Evolutionary conservation across 768 basidiomycete species (phyloP).

Genomic region (Harrya chromipes): DNA sequence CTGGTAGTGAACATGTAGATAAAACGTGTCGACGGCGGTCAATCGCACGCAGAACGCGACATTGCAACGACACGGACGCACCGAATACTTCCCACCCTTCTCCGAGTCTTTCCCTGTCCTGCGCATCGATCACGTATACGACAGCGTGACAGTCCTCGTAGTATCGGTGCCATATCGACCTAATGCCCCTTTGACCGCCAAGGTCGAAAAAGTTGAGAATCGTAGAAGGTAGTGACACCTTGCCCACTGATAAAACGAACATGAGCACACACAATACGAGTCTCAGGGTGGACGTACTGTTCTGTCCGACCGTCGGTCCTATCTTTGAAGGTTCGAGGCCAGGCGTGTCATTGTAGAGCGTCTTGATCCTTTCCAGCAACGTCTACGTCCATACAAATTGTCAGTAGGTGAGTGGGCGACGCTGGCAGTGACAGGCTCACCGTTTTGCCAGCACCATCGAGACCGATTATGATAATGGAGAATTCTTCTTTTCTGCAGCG

Average conservation of each 20-base stretch:
- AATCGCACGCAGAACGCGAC: too few species aligned
- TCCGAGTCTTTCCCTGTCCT: conserved; percentile 81
- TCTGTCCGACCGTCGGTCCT: conserved; percentile 95
- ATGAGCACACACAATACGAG: not conserved
- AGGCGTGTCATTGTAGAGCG: conserved; percentile 80
- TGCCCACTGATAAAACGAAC: conserved; percentile 60
- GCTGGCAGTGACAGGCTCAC: conserved; percentile 36
- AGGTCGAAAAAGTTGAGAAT: conserved; percentile 97
- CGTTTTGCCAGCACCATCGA: conserved; percentile 92
- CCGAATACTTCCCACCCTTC: conserved; percentile 99
- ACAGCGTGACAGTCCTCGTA: conserved; percentile 98
- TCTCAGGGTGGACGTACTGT: conserved; percentile 61
- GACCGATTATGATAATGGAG: conserved; percentile 90
- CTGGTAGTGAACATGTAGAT: conserved; percentile 31
- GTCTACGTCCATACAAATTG: conserved; percentile 48
- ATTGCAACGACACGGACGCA: conserved; percentile 36
- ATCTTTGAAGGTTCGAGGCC: conserved; percentile 93
- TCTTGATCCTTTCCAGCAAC: conserved; percentile 91
- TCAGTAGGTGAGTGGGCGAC: too few species aligned
- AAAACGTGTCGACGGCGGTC: not conserved
- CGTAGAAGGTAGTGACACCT: conserved; percentile 89
- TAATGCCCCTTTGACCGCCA: conserved; percentile 91
- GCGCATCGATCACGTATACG: conserved; percentile 91
- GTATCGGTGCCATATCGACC: conserved; percentile 92
- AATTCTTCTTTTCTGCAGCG: conserved; percentile 79